Base-by-base conservation (phyloP, 192 early-diverging fungal species). In the Funneliformis mosseae region DNA sequence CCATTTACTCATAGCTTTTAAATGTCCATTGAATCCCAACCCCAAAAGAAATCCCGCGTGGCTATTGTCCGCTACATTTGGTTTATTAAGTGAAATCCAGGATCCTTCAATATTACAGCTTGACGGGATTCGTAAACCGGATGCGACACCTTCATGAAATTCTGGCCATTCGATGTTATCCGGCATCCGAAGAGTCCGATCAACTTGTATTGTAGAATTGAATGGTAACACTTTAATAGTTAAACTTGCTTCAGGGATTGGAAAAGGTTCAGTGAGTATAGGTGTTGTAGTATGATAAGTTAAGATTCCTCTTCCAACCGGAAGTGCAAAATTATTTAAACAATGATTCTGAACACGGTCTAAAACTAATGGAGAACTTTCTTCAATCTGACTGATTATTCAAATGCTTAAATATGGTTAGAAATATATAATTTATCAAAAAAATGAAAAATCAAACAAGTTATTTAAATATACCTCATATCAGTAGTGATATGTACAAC, bases 141-240 rank as follows among this genome's bases (percentile, higher is more conserved):
- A 87, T 25, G 94, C 91, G 1, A 95, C 96, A 4, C 96, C 97
- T 72, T 93, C 92, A 83, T 98, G 96, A 78, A 98, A 98, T 25
- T 92, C 85, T 4, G 96, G 92, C 96, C 96, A 97, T 74, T 90
- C 87, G 23, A 90, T 45, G 28, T 88, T 78, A 11, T 90, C 83
- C 4, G 88, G 83, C 8, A 85, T 62, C 1, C 81, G 78, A 46
- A 88, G 25, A 5, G 73, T 63, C 1, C 85, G 62, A 45, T 93
- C 91, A 9, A 90, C 73, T 28, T 88, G 82, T 25, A 92, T 90
- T 16, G 87, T 81, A 8, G 89, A 81, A 59, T 89, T 90, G 25
- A 88, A 61, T 0, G 95, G 95, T 8, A 92, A 83, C 16, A 97
- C 83, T 39, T 90, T 92, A 5, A 89, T 93, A 16, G 87, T 81